Evolutionary conservation across 1,284 basidiomycete species (phyloP).

Genomic region (Sanguinoderma infundibulare): DNA sequence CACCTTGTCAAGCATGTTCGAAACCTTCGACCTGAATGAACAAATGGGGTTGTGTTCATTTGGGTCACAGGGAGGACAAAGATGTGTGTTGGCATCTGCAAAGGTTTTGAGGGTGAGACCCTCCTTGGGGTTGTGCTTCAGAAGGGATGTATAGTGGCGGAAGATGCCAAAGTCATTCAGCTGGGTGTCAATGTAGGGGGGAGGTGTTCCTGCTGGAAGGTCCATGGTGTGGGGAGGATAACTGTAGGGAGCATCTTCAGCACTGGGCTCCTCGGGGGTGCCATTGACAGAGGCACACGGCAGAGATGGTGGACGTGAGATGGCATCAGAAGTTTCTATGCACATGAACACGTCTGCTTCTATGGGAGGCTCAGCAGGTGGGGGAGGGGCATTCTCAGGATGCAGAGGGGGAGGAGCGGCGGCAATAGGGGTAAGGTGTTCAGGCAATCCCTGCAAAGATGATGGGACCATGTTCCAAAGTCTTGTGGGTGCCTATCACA

Average conservation of each 20-base stretch:
- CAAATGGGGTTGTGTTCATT: neutral
- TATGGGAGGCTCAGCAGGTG: neutral
- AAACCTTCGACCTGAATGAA: neutral
- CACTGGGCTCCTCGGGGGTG: neutral
- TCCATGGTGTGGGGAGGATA: neutral
- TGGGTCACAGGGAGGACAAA: neutral
- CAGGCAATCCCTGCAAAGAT: neutral
- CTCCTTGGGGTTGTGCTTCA: constrained; percentile 7
- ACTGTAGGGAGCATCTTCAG: no score
- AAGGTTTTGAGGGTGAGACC: neutral
- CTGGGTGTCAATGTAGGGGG: neutral
- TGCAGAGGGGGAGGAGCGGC: neutral
- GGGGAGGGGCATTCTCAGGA: neutral
- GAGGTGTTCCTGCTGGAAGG: neutral
- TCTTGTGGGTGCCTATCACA: neutral
- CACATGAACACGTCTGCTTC: no score
- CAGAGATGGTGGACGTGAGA: neutral
- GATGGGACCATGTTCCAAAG: neutral
- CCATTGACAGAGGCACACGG: neutral
- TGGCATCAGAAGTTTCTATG: no score
- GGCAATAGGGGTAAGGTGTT: neutral
- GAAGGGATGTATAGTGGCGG: constrained; percentile 2
- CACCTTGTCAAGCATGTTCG: neutral
- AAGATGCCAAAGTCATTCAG: neutral
- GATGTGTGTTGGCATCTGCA: neutral